Evolutionary conservation across 306 rosid genomes (phyloP).

Genomic region (Rubus idaeus): DNA sequence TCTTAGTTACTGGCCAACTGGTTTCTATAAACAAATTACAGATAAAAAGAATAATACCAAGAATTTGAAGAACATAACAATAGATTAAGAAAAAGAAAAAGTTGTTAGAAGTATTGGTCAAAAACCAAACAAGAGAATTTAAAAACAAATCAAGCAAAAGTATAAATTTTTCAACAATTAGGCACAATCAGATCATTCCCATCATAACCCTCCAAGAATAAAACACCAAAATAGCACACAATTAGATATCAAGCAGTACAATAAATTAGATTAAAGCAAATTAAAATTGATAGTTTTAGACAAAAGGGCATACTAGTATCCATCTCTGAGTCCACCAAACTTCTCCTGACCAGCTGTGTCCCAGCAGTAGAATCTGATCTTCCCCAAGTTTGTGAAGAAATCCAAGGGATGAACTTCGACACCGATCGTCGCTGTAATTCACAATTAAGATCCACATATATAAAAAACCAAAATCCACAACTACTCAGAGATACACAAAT

Average conservation of each 20-base stretch:
- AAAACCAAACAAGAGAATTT: neutral
- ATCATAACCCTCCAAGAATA: neutral
- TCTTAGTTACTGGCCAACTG: too few relatives aligned
- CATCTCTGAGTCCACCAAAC: slow-evolving; percentile 36
- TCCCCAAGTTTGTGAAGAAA: slow-evolving; percentile 31
- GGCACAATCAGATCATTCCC: neutral
- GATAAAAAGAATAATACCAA: neutral
- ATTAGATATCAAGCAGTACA: neutral
- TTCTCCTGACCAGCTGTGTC: slow-evolving; percentile 39
- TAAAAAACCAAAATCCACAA: neutral
- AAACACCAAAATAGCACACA: neutral
- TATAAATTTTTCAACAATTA: too few relatives aligned
- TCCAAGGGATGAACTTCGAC: slow-evolving; percentile 38
- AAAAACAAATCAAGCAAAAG: neutral
- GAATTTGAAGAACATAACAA: neutral
- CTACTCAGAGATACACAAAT: neutral
- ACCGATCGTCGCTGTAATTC: slow-evolving; percentile 28
- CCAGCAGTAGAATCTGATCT: slow-evolving; percentile 39
- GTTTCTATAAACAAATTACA: neutral
- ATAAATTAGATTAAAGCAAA: too few relatives aligned
- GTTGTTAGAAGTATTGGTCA: too few relatives aligned
- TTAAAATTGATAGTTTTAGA: neutral
- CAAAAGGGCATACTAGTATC: slow-evolving; percentile 22
- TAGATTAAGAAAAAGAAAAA: neutral
- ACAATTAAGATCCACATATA: neutral